phyloP scores from a whole-genome alignment of 345 rosid genomes.

The Turnera subulata region DNA sequence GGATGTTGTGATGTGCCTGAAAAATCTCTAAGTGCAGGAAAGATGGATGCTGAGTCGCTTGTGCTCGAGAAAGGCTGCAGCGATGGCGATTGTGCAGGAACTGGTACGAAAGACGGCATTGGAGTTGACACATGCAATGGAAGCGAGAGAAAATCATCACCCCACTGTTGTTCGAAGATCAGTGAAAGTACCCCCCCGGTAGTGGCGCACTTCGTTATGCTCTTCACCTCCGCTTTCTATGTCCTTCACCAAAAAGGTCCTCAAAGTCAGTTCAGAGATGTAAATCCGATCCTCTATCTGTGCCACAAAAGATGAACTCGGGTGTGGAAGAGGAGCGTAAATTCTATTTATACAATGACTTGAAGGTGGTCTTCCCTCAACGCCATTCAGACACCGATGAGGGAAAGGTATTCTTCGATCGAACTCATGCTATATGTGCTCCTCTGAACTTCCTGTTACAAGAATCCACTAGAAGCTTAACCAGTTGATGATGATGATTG shows the following conservation, averaged over 20 bases:
- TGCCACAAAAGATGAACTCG: constrained; percentile 26
- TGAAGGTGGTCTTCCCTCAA: constrained; percentile 88
- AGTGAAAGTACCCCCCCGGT: constrained; percentile 43
- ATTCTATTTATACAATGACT: constrained; percentile 78
- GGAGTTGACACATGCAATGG: too few relatives aligned
- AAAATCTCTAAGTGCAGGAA: constrained; percentile 12
- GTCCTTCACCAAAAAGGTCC: constrained; percentile 57
- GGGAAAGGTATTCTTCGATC: constrained; percentile 94
- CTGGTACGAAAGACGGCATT: constrained; percentile 19
- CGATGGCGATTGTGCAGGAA: constrained; percentile 19
- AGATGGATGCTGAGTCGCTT: constrained; percentile 12
- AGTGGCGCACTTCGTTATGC: constrained; percentile 85
- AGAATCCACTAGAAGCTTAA: too few relatives aligned
- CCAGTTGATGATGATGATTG: too few relatives aligned
- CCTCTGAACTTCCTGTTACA: too few relatives aligned
- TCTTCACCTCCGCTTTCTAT: constrained; percentile 80
- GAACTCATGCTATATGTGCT: too few relatives aligned
- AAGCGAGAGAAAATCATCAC: constrained; percentile 26
- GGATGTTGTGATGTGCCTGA: constrained; percentile 17
- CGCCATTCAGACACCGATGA: constrained; percentile 94
- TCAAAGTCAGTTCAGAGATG: constrained; percentile 49
- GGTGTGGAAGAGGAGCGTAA: constrained; percentile 53
- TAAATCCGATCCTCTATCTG: constrained; percentile 36
- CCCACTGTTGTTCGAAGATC: constrained; percentile 39
- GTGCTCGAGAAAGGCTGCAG: constrained; percentile 16